phyloP scores from a whole-genome alignment of 2,329 filamentous ascomycete genomes.

The Fusarium luffae region DNA sequence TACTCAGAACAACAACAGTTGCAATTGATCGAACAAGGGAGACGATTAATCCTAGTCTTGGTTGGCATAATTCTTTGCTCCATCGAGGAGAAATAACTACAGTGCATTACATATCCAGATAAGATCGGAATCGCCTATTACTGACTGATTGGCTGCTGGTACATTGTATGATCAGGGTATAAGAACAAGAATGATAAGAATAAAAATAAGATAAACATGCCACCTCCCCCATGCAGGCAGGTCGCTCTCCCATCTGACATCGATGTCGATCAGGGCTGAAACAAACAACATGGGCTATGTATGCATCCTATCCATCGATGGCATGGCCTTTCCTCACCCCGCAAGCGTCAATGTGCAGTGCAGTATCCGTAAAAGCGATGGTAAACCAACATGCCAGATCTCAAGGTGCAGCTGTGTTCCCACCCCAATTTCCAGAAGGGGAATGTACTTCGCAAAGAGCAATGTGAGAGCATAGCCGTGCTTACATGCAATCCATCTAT shows the following conservation, averaged over 20 bases:
- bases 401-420: slow-evolving; percentile 28
- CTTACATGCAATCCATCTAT: not conserved
- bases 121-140: not conserved
- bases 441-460: slow-evolving; percentile 25
- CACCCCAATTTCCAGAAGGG: slow-evolving; percentile 27
- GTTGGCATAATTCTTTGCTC: not conserved
- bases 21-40: slow-evolving; percentile 2
- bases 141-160: not conserved
- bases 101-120: not conserved
- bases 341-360: not conserved
- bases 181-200: no score
- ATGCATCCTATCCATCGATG: not conserved
- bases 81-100: not conserved
- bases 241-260: not conserved
- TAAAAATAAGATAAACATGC: not conserved
- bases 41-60: not conserved
- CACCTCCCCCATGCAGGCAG: not conserved
- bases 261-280: slow-evolving; percentile 7
- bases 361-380: slow-evolving; percentile 9
- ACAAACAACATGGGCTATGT: slow-evolving; percentile 2
- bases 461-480: not conserved
- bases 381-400: slow-evolving; percentile 21
- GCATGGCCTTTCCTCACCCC: not conserved
- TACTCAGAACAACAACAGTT: not conserved
- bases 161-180: not conserved